Evolutionary conservation across 441 rosid genomes (phyloP), one percentile per base, ranked within the genome.

Genomic region (Populus hybrid): DNA sequence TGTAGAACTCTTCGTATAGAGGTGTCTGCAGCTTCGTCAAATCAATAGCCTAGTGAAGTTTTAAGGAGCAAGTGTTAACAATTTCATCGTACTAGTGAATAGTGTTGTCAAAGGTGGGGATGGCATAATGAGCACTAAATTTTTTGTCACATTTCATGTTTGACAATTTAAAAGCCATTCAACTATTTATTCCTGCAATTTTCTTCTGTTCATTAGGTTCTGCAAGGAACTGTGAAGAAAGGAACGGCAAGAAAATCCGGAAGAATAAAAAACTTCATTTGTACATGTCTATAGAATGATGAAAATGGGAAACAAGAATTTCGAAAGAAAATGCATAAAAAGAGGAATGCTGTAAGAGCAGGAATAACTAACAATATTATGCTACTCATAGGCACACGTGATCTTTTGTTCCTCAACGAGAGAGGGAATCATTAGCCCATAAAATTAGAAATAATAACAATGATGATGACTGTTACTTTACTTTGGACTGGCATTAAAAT

Each of bases 11-110:
- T 86, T 94, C 94, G 68, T 87, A 94, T 33, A 96, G 86, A 74
- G 99, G 99, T 4, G 97, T 87, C 82, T 94, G 98, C 79, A 97
- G 86, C 86, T 92, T 96, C 91, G 93, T 96, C 77, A 94, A 87
- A 67, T 93, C 97, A 71, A 87, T 83, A 81, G 98, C 99, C 99
- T 97, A 64, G 72, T 74, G 78, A 80, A 61, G 38, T 69, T 81
- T 71, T 5, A 40, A 24, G 66, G 36, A 35, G 72, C 77, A 76
- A 65, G 11, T 64, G 5, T 35, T 71, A 67, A 36, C 21, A 23
- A 63, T 63, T 61, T 21, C 65, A 63, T 63, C 28, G 9, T 21
- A 21, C 65, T 23, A 63, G 26, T 21, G 14, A 9, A 63, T 63
- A 61, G 28, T 23, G 16, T 63, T 21, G 5, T 24, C 65, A 63